These are phyloP conservation scores for Tricholoma sp. DNA, from an alignment of 768 basidiomycete species.

Conservation along the genomic window DNA sequence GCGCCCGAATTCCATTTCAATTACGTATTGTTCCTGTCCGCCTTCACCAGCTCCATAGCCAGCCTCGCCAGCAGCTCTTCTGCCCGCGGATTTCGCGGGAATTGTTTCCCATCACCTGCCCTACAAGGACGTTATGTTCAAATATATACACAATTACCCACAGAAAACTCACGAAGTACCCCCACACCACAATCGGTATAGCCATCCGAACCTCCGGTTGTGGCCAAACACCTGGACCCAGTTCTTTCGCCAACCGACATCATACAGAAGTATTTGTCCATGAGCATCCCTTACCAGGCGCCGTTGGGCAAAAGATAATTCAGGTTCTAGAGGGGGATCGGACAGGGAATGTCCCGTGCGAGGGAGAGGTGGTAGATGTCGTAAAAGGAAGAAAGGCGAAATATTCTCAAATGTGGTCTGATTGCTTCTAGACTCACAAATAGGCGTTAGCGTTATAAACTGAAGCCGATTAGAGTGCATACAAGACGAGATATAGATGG, in stretches of 20 bases:
- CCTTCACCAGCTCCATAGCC: conserved; percentile 54
- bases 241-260: conserved; percentile 70
- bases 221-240: conserved; percentile 67
- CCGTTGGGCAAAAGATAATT: conserved; percentile 63
- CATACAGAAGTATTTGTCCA: conserved; percentile 55
- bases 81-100: conserved; percentile 63
- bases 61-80: conserved; percentile 64
- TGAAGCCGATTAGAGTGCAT: conserved; percentile 22
- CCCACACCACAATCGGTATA: conserved; percentile 50
- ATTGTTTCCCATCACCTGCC: conserved; percentile 61
- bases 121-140: conserved; percentile 25
- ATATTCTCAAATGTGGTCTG: conserved; percentile 82
- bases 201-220: conserved; percentile 46
- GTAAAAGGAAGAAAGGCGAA: conserved; percentile 69
- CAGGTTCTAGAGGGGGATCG: conserved; percentile 67
- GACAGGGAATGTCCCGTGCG: conserved; percentile 47
- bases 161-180: conserved; percentile 52
- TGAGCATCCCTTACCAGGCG: conserved; percentile 62
- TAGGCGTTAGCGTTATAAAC: background rate
- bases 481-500: conserved; percentile 75
- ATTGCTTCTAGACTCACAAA: conserved; percentile 54
- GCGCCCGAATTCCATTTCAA: background rate
- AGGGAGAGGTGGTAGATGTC: conserved; percentile 63
- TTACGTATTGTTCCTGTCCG: conserved; percentile 37
- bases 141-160: background rate